A percentile compares a stretch with the other conserved stretches of the same genome.
phyloP scores from a whole-genome alignment of 148 eudicot genomes.

The Selenicereus undatus region DNA sequence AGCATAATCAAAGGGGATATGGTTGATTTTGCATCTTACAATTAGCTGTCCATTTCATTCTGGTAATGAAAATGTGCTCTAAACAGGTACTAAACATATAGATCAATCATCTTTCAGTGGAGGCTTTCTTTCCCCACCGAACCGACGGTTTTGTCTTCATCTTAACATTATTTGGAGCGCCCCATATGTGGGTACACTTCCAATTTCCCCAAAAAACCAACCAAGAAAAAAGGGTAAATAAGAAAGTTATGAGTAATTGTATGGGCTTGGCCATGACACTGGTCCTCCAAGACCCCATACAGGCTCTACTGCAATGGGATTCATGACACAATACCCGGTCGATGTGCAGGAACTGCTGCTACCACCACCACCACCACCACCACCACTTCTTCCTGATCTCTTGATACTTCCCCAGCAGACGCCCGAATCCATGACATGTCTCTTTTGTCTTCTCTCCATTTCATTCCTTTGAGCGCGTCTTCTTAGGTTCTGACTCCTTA shows the following conservation, averaged over 20 bases:
- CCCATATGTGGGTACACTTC: neutral
- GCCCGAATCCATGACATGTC: constrained; percentile 15
- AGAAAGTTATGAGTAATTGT: constrained; percentile 18
- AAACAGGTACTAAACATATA: neutral
- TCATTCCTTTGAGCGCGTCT: constrained; percentile 42
- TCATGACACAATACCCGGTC: constrained; percentile 42
- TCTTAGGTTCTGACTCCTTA: constrained; percentile 38
- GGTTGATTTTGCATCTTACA: neutral
- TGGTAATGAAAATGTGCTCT: neutral
- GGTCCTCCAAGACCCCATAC: constrained; percentile 32
- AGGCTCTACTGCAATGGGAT: constrained; percentile 37
- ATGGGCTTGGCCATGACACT: constrained; percentile 17
- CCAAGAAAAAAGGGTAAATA: neutral
- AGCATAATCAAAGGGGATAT: neutral
- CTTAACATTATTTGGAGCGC: neutral
- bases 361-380: constrained; percentile 18
- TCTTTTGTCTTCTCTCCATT: constrained; percentile 32
- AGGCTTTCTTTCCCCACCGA: neutral
- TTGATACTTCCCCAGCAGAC: constrained; percentile 16
- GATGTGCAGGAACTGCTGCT: constrained; percentile 27
- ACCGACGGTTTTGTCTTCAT: constrained; percentile 12
- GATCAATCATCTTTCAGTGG: neutral
- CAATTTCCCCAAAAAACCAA: neutral
- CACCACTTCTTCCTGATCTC: constrained; percentile 21
- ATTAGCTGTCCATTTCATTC: neutral